Evolutionary conservation across 164 flowering plant genomes (phyloP).

Genomic region (Buxus sempervirens): DNA sequence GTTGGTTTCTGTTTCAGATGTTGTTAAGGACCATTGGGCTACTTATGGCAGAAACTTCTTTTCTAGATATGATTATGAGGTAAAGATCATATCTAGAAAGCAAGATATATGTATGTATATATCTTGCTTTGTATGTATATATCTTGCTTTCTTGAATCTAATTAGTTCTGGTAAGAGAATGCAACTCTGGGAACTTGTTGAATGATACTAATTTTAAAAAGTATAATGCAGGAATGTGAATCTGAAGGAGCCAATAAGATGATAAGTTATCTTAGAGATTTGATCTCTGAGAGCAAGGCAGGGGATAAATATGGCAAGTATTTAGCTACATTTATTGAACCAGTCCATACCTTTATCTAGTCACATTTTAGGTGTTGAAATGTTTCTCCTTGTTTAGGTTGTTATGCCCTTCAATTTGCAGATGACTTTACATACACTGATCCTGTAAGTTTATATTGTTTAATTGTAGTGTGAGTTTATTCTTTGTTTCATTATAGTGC

Average conservation of each 20-base stretch:
- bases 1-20: conserved; percentile 83
- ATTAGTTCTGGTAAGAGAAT: neutral
- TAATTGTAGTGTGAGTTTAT: neutral
- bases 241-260: conserved; percentile 95
- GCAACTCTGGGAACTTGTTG: neutral
- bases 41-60: conserved; percentile 95
- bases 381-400: conserved; percentile 42
- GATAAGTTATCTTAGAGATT: conserved; percentile 75
- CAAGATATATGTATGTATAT: too few relatives aligned
- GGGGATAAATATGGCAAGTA: conserved; percentile 82
- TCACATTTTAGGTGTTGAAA: conserved; percentile 9
- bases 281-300: conserved; percentile 65
- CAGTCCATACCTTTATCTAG: neutral
- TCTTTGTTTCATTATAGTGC: neutral
- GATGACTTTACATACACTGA: conserved; percentile 93
- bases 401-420: conserved; percentile 76
- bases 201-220: neutral
- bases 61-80: conserved; percentile 98
- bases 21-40: conserved; percentile 91
- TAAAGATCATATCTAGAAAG: conserved; percentile 26
- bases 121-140: too few relatives aligned
- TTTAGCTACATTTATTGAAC: neutral
- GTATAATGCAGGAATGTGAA: conserved; percentile 77
- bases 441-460: conserved; percentile 62
- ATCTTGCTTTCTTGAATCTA: neutral